A percentile compares a stretch with the other conserved stretches of the same genome.
Evolutionary conservation across 129 eudicot species (phyloP).

Genomic region (Flaveria sonorensis): DNA sequence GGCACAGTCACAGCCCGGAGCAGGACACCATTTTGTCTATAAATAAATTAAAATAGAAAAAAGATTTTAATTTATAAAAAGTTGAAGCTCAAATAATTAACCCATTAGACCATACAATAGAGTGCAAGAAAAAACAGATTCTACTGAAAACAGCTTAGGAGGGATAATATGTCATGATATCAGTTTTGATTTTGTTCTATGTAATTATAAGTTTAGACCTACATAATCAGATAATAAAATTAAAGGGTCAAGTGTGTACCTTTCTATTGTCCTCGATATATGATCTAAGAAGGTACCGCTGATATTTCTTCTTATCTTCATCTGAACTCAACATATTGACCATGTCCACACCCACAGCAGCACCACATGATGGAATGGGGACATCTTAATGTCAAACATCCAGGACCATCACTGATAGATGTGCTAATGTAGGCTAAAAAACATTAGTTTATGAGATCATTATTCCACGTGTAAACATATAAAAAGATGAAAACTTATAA

Average conservation of each 20-base stretch:
- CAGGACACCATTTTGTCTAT: conserved; percentile 98
- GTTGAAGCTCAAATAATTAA: background rate
- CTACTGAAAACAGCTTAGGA: background rate
- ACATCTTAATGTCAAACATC: conserved; percentile 78
- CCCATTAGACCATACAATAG: background rate
- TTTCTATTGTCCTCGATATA: conserved; percentile 86
- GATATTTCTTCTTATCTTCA: conserved; percentile 74
- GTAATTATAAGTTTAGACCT: background rate
- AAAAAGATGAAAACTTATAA: conserved; percentile 12
- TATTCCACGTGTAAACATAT: conserved; percentile 14
- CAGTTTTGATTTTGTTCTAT: conserved; percentile 1
- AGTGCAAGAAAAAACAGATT: background rate
- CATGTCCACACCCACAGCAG: conserved; percentile 78
- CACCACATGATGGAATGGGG: conserved; percentile 84
- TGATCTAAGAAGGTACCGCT: conserved; percentile 91
- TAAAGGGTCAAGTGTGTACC: conserved; percentile 40
- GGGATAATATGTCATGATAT: background rate
- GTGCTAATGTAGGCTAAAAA: conserved; percentile 72
- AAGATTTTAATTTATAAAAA: background rate
- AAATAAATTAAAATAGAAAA: background rate
- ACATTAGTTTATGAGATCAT: background rate
- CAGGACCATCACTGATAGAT: conserved; percentile 87
- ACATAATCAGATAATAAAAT: background rate
- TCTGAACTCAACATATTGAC: conserved; percentile 52
- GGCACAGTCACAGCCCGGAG: conserved; percentile 96